These are phyloP conservation scores for Pestalotiopsis fici DNA, from an alignment of 2,329 filamentous ascomycete species.

Conservation along the genomic window DNA sequence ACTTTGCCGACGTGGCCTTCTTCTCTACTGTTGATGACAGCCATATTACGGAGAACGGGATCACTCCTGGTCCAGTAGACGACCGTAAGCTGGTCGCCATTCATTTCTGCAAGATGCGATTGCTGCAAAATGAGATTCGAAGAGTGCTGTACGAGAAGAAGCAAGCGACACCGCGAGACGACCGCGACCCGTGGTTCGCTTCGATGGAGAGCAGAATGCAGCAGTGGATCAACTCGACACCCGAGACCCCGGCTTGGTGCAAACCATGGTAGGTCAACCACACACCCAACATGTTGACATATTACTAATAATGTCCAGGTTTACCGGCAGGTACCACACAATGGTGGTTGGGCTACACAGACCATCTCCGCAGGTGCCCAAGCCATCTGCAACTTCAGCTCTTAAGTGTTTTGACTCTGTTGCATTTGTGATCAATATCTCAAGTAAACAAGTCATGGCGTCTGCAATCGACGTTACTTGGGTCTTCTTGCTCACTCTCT, in stretches of 20 bases:
- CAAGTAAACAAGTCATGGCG: constrained; percentile 76
- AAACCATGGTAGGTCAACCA: constrained; percentile 70
- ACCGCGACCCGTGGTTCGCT: constrained; percentile 84
- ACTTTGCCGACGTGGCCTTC: constrained; percentile 83
- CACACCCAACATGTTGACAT: not conserved
- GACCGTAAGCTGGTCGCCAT: constrained; percentile 87
- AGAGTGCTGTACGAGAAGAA: constrained; percentile 86
- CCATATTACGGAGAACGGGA: constrained; percentile 77
- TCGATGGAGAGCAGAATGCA: constrained; percentile 78
- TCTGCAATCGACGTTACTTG: constrained; percentile 84
- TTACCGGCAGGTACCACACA: constrained; percentile 73
- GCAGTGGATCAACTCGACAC: constrained; percentile 76
- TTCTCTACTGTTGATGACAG: constrained; percentile 82
- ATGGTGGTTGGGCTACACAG: constrained; percentile 88
- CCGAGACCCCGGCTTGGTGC: constrained; percentile 71
- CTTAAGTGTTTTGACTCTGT: constrained; percentile 81
- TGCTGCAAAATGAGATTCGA: constrained; percentile 85
- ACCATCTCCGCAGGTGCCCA: constrained; percentile 88
- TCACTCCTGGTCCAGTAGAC: constrained; percentile 70
- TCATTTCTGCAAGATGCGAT: constrained; percentile 90
- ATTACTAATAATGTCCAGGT: constrained; percentile 44
- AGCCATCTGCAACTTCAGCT: constrained; percentile 79
- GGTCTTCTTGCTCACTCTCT: constrained; percentile 87
- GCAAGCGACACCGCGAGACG: constrained; percentile 71
- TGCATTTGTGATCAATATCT: constrained; percentile 78